A percentile compares a stretch with the other conserved stretches of the same genome.
Conservation (phyloP, 352 stramenopile species). For the Phytophthora boehmeriae region DNA sequence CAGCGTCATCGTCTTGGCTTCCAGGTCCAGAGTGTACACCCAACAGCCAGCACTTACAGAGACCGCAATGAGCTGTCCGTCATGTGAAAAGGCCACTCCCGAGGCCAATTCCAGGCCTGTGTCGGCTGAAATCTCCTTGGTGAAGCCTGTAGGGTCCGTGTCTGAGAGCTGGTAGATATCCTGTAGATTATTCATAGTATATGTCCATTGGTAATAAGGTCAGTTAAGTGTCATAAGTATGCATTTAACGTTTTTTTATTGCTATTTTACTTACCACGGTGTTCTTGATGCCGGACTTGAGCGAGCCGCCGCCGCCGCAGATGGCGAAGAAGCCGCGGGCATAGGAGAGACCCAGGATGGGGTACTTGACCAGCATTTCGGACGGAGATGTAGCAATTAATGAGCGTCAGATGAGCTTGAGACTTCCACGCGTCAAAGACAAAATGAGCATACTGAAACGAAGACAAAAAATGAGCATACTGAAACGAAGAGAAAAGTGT, state of each 20-base stretch:
- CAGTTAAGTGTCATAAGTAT: conserved; percentile 1
- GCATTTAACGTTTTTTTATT: conserved; percentile 6
- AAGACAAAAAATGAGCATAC: not conserved
- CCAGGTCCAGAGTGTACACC: conserved; percentile 70
- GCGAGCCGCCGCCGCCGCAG: conserved; percentile 80
- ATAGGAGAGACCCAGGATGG: conserved; percentile 85
- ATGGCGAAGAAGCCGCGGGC: conserved; percentile 76
- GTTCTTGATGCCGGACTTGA: conserved; percentile 88
- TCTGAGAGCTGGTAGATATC: conserved; percentile 80
- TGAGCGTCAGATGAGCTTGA: conserved; percentile 1
- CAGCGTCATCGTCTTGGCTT: conserved; percentile 63
- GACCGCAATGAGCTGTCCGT: conserved; percentile 75
- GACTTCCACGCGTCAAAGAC: conserved; percentile 4
- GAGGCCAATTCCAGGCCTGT: conserved; percentile 77
- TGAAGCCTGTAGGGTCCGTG: conserved; percentile 65
- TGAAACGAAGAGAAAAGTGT: not conserved
- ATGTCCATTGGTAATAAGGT: conserved; percentile 7
- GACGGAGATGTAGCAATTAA: conserved; percentile 1
- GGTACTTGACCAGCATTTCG: conserved; percentile 84
- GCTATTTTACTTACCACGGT: conserved; percentile 59
- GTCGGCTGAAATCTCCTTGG: conserved; percentile 71
- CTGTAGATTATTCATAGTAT: conserved; percentile 26
- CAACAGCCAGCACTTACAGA: conserved; percentile 79
- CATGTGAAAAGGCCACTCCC: conserved; percentile 75
- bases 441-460: not conserved